phyloP scores from a whole-genome alignment of 345 rosid species.

The Pistacia vera region DNA sequence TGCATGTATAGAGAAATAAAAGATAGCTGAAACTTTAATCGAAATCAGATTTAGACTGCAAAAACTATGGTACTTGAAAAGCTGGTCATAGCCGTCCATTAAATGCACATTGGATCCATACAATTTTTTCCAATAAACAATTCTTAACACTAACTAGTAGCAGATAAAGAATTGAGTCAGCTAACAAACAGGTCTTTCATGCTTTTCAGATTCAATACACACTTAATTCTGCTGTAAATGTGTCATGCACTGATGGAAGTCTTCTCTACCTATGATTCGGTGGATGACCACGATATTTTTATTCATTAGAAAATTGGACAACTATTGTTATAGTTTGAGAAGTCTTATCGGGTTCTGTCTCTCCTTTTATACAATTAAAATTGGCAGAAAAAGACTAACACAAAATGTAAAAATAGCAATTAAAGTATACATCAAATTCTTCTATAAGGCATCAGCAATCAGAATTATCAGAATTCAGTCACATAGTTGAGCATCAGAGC shows the following conservation, averaged over 20 bases:
- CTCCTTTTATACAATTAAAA: too few species aligned
- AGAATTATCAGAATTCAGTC: background rate
- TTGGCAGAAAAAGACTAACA: background rate
- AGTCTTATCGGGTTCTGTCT: too few species aligned
- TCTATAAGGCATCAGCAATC: background rate
- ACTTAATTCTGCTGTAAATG: background rate
- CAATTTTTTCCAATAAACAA: conserved; percentile 10
- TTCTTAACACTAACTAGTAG: conserved; percentile 1
- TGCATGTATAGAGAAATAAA: conserved; percentile 6
- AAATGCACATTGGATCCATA: background rate
- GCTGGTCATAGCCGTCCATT: background rate
- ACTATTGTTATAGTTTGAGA: too few species aligned
- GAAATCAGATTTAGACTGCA: background rate
- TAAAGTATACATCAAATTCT: background rate
- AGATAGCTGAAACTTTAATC: background rate
- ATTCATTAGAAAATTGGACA: too few species aligned
- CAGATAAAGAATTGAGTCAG: conserved; percentile 18
- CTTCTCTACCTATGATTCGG: background rate
- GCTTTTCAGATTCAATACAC: background rate
- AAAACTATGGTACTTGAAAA: background rate
- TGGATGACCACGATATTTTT: background rate
- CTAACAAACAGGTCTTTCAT: conserved; percentile 13
- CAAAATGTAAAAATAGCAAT: background rate
- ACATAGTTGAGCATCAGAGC: background rate
- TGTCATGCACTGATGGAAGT: too few species aligned